Evolutionary conservation across 495 filamentous ascomycete genomes (phyloP).

Genomic region (Endocarpon pusillum): DNA sequence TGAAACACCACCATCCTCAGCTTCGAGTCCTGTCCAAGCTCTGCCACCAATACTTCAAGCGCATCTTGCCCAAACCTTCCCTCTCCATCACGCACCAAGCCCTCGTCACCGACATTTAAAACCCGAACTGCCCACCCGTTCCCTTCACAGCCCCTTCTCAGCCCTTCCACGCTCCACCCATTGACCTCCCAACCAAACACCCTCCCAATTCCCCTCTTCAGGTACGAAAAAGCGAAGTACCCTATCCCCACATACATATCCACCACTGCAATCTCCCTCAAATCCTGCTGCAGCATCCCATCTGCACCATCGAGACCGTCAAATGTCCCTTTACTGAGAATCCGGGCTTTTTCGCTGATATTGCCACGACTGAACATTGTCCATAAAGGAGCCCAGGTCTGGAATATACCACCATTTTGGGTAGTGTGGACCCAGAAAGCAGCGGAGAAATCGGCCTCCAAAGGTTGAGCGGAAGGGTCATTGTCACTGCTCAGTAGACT

Average conservation of each 20-base stretch:
- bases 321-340: constrained; percentile 29
- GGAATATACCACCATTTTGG: constrained; percentile 61
- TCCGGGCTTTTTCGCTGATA: constrained; percentile 66
- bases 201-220: constrained; percentile 44
- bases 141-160: constrained; percentile 45
- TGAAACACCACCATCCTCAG: constrained; percentile 50
- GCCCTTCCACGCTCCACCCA: constrained; percentile 70
- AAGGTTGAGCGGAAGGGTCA: constrained; percentile 14
- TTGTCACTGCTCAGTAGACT: not conserved
- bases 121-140: constrained; percentile 50
- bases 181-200: constrained; percentile 85
- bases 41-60: constrained; percentile 15
- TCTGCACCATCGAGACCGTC: constrained; percentile 14
- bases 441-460: constrained; percentile 29
- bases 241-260: constrained; percentile 88
- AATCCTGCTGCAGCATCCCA: constrained; percentile 12
- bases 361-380: constrained; percentile 91
- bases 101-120: constrained; percentile 20
- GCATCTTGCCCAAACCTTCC: constrained; percentile 10
- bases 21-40: constrained; percentile 15
- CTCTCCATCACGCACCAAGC: constrained; percentile 5
- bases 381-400: constrained; percentile 71
- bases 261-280: constrained; percentile 36
- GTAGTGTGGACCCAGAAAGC: constrained; percentile 60
- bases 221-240: constrained; percentile 76